Percentiles rank a stretch among this genome's conserved stretches.
Evolutionary conservation across 2,329 filamentous ascomycete species (phyloP).

Genomic region (Zalaria sp.): DNA sequence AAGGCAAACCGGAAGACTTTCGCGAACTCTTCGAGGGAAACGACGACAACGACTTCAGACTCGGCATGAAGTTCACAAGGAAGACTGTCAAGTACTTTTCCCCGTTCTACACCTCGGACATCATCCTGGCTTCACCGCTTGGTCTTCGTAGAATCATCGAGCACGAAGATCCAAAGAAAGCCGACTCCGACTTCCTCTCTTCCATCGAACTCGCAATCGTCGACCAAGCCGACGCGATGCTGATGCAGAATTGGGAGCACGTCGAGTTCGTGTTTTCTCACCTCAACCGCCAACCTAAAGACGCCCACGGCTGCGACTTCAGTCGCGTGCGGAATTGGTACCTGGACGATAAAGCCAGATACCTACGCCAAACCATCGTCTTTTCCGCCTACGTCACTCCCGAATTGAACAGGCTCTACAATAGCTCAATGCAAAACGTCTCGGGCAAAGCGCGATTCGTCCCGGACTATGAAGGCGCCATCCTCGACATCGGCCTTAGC

Average conservation of each 20-base stretch:
- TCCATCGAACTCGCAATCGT: slow-evolving; percentile 84
- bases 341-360: slow-evolving; percentile 68
- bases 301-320: slow-evolving; percentile 87
- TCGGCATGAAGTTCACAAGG: slow-evolving; percentile 92
- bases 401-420: slow-evolving; percentile 69
- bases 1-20: slow-evolving; percentile 74
- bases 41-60: slow-evolving; percentile 90
- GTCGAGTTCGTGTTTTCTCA: slow-evolving; percentile 84
- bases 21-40: slow-evolving; percentile 83
- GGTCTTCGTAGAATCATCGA: slow-evolving; percentile 85
- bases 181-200: slow-evolving; percentile 80
- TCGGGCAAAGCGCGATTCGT: slow-evolving; percentile 65
- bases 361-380: slow-evolving; percentile 75
- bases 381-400: slow-evolving; percentile 75
- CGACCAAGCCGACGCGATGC: slow-evolving; percentile 81
- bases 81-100: slow-evolving; percentile 93
- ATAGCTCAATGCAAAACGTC: slow-evolving; percentile 64
- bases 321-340: slow-evolving; percentile 84
- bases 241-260: slow-evolving; percentile 99
- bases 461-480: slow-evolving; percentile 50
- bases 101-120: slow-evolving; percentile 91
- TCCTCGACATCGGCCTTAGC: slow-evolving; percentile 51
- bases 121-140: slow-evolving; percentile 80
- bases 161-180: slow-evolving; percentile 53
- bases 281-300: slow-evolving; percentile 78